phyloP scores from a whole-genome alignment of 1,139 yeast species.

The Hyphopichia fennica region DNA sequence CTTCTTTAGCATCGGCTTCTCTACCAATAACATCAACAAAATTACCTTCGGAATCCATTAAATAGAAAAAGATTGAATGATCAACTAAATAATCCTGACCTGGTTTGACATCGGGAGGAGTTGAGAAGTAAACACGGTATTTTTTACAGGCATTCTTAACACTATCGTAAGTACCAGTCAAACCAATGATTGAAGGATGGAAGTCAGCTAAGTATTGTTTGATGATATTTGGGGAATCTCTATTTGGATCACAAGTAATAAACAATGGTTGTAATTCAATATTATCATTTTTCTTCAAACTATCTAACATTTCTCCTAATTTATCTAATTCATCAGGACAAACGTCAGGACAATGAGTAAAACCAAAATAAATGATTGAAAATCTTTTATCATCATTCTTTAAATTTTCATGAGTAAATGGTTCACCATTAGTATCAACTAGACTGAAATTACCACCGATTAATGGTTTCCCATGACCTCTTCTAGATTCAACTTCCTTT shows the following conservation, averaged over 20 bases:
- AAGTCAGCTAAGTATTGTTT: slow-evolving; percentile 81
- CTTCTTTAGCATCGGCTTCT: slow-evolving; percentile 77
- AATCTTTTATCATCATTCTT: slow-evolving; percentile 61
- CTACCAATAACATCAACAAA: slow-evolving; percentile 94
- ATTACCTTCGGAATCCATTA: slow-evolving; percentile 96
- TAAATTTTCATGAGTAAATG: slow-evolving; percentile 75
- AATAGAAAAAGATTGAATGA: slow-evolving; percentile 91
- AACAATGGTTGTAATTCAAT: slow-evolving; percentile 79
- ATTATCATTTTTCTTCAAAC: slow-evolving; percentile 53
- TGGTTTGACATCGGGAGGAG: slow-evolving; percentile 90
- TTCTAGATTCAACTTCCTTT: slow-evolving; percentile 77
- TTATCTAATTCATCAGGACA: slow-evolving; percentile 98
- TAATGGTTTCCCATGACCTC: slow-evolving; percentile 88
- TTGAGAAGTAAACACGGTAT: slow-evolving; percentile 90
- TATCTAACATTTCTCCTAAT: slow-evolving; percentile 74
- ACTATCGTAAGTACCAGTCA: slow-evolving; percentile 87
- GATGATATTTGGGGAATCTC: slow-evolving; percentile 84
- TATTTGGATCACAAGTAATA: slow-evolving; percentile 94
- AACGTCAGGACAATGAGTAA: slow-evolving; percentile 96
- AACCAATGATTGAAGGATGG: slow-evolving; percentile 83
- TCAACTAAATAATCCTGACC: slow-evolving; percentile 97
- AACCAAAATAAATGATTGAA: slow-evolving; percentile 85
- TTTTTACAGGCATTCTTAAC: slow-evolving; percentile 82
- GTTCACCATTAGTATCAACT: slow-evolving; percentile 65
- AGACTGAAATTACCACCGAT: slow-evolving; percentile 89